Base-by-base conservation (phyloP, 441 rosid genomes). In the Brassica hybrid region DNA sequence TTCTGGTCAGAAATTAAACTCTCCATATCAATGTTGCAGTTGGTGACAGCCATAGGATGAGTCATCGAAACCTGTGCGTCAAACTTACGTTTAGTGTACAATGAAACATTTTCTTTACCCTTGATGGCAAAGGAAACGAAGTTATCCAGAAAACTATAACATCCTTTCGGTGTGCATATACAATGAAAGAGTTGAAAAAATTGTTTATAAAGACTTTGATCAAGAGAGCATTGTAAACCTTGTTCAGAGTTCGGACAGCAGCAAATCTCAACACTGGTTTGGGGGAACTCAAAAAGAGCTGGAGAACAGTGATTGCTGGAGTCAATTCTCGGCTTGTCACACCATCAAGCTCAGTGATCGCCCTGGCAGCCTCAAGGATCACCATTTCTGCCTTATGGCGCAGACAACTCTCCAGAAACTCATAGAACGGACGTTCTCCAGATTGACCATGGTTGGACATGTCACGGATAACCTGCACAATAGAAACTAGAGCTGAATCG, bases 1-100 rank as follows among this genome's bases (percentile, higher is more conserved):
- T 96, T 96, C 84, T 96, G 99, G 79, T 96, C 98, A 73, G 99
- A 89, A 54, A 96, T 96, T 83, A 96, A 85, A 76, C 97, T 96
- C 88, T 96, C 99, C 99, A 96, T 93, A 78, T 96, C 99, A 80
- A 96, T 93, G 76, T 96, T 96, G 87, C 99, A 96, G 87, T 89
- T 93, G 79, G 97, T 93, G 65, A 96, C 97, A 71, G 98, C 97
- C 98, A 90, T 92, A 36, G 98, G 98, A 92, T 96, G 97, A 23
- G 97, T 88, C 99, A 93, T 91, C 48, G 99, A 95, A 83, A 96
- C 99, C 98, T 96, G 93, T 64, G 83, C 62, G 56, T 76, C 25
- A 78, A 58, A 66, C 14, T 16, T 59, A 27, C 5, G 43, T 62
- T 83, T 59, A 83, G 78, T 11, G 16, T 65, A 71, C 1, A 41